Evolutionary conservation across 805 yeast genomes (phyloP).

Genomic region (Nakazawaea laoshanensis): DNA sequence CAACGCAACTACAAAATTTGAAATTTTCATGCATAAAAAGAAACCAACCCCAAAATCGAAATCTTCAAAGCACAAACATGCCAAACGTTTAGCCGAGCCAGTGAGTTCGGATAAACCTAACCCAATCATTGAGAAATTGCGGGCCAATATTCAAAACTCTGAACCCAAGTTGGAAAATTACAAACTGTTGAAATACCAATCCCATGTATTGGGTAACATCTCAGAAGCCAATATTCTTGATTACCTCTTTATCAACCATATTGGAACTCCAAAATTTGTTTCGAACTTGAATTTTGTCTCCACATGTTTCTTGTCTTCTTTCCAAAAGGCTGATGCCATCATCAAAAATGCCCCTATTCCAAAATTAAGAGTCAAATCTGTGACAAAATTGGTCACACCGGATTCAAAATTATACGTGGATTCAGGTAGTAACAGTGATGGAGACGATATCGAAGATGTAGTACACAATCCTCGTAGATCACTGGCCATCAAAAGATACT

Average conservation of each 20-base stretch:
- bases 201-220: slow-evolving; percentile 11
- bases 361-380: no score
- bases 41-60: neutral
- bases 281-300: slow-evolving; percentile 9
- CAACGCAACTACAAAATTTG: slow-evolving; percentile 7
- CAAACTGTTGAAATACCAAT: slow-evolving; percentile 9
- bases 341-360: no score
- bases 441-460: slow-evolving; percentile 1
- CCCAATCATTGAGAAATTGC: neutral
- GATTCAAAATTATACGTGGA: neutral
- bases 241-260: slow-evolving; percentile 10
- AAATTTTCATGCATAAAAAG: slow-evolving; percentile 1
- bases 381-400: neutral
- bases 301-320: slow-evolving; percentile 9
- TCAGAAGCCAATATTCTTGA: slow-evolving; percentile 7
- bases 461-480: no score
- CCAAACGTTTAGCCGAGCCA: neutral
- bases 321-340: slow-evolving; percentile 7
- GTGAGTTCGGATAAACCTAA: neutral
- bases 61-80: neutral
- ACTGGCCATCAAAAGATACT: no score
- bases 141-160: slow-evolving; percentile 1
- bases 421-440: slow-evolving; percentile 4
- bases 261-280: slow-evolving; percentile 7
- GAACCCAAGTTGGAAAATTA: slow-evolving; percentile 6